phyloP scores from a whole-genome alignment of 345 rosid genomes.

The Corchorus olitorius region DNA sequence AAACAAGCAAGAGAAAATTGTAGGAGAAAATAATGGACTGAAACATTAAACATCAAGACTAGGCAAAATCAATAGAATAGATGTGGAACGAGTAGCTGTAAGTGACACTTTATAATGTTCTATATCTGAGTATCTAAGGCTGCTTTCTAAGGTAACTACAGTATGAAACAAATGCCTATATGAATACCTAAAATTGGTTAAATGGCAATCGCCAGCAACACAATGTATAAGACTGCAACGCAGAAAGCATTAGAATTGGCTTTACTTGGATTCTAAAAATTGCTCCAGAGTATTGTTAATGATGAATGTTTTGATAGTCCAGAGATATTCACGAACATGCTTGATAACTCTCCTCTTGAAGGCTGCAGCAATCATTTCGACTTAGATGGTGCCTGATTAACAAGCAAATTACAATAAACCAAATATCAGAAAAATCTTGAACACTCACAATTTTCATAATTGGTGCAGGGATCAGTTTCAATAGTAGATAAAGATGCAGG shows the following conservation, averaged over 20 bases:
- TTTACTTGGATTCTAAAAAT: neutral
- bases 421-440: neutral
- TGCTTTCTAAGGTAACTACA: neutral
- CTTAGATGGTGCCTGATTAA: neutral
- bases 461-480: neutral
- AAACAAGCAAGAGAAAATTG: neutral
- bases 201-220: neutral
- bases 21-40: neutral
- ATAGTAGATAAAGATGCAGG: no score
- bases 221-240: neutral
- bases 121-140: neutral
- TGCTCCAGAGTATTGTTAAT: neutral
- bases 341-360: neutral
- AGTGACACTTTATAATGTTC: neutral
- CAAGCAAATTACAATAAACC: neutral
- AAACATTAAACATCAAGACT: neutral
- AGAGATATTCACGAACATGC: neutral
- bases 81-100: neutral
- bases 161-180: neutral
- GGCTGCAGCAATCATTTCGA: neutral
- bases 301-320: neutral
- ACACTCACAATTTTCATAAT: neutral
- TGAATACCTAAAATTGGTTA: conserved; percentile 15
- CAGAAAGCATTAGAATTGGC: conserved; percentile 1
- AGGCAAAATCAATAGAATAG: neutral